These are phyloP conservation scores for Teunomyces cretensis DNA, from an alignment of 805 yeast species.

Conservation along the genomic window DNA sequence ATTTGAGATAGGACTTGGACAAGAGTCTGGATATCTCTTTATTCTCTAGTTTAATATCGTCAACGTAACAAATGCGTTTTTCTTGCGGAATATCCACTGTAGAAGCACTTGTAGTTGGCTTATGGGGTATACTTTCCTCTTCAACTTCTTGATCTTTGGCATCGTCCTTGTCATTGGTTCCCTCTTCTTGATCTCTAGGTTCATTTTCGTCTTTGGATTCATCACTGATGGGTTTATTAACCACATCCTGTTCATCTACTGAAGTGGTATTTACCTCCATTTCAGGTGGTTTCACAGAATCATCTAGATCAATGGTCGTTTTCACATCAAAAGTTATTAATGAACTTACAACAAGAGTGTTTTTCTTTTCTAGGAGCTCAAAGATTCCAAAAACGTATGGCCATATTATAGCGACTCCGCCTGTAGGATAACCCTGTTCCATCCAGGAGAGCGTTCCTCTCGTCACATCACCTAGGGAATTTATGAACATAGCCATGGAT, in stretches of 20 bases:
- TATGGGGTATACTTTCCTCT: background rate
- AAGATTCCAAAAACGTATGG: conserved; percentile 37
- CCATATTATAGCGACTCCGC: conserved; percentile 35
- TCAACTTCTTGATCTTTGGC: no score
- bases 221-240: no score
- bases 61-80: background rate
- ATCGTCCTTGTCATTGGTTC: background rate
- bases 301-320: background rate
- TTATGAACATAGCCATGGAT: conserved; percentile 42
- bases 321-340: conserved; percentile 22
- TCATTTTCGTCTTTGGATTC: background rate
- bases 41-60: conserved; percentile 2
- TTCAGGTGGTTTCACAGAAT: background rate
- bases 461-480: conserved; percentile 39
- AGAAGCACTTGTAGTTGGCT: background rate
- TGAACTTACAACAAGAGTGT: conserved; percentile 21
- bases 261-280: background rate
- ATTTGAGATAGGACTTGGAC: background rate
- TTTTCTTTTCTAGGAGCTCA: conserved; percentile 1
- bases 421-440: conserved; percentile 33
- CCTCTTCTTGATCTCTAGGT: background rate
- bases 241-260: no score
- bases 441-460: conserved; percentile 43
- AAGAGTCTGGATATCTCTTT: background rate
- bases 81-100: background rate